These are phyloP conservation scores for Talaromyces sp. DNA, from an alignment of 2,329 filamentous ascomycete species.

Conservation along the genomic window DNA sequence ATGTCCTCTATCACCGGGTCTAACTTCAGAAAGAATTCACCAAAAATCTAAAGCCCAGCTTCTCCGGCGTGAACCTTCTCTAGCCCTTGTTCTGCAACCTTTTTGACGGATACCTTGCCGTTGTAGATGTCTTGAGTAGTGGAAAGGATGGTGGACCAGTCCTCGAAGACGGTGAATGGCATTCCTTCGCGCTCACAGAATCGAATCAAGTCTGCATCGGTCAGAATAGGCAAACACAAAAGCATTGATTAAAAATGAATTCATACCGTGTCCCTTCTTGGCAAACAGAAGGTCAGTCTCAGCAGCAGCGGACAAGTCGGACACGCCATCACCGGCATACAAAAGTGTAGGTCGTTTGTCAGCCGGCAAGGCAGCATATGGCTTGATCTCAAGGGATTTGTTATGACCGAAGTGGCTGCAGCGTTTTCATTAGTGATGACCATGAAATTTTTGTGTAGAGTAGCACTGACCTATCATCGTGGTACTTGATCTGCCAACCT, in stretches of 20 bases:
- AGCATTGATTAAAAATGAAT: too few relatives aligned
- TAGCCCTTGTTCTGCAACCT: constrained; percentile 60
- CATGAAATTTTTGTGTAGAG: too few relatives aligned
- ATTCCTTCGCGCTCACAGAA: constrained; percentile 83
- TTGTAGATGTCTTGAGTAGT: constrained; percentile 75
- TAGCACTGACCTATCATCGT: too few relatives aligned
- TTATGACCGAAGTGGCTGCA: constrained; percentile 94
- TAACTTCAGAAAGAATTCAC: neutral
- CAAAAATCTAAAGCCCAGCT: neutral
- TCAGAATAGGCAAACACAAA: too few relatives aligned
- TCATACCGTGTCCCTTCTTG: constrained; percentile 78
- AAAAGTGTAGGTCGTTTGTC: constrained; percentile 75
- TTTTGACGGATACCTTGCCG: constrained; percentile 67
- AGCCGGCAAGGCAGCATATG: constrained; percentile 68
- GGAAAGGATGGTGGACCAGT: constrained; percentile 76
- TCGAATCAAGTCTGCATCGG: constrained; percentile 83
- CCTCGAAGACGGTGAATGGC: constrained; percentile 82
- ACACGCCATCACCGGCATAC: constrained; percentile 93
- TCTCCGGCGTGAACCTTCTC: neutral
- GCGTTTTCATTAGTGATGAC: too few relatives aligned
- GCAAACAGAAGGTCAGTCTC: constrained; percentile 94
- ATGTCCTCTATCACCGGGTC: neutral
- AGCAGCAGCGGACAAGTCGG: constrained; percentile 83
- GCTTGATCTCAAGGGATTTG: constrained; percentile 87
- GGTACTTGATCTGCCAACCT: constrained; percentile 86